Base-by-base conservation (phyloP, 2,329 filamentous ascomycete species). In the Xylaria arbuscula region DNA sequence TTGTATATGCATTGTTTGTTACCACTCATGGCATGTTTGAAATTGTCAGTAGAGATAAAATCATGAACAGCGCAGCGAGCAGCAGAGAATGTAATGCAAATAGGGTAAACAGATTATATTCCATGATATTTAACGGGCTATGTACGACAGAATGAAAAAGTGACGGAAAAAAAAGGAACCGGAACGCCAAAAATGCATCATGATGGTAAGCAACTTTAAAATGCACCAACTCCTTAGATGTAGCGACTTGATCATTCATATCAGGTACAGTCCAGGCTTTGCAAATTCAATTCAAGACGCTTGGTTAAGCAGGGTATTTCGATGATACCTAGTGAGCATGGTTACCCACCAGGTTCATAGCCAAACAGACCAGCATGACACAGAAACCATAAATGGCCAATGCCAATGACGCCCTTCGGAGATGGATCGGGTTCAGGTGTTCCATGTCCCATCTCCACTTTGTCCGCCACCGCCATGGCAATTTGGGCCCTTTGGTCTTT, bases 301-400 rank as follows among this genome's bases (percentile, higher is more conserved):
- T 24, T 50, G 10, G 28, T 28, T 15, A 22, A 40, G 50, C 24
- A 45, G 11, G 28, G 40, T 59, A 59, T 48, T 55, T 48, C 40
- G n/a, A 57, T 40, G 8, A 32, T 55, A 32, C 48, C 72, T 38
- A 93, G 81, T 92, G 88, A 65, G 86, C 85, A 64, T 85, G 87
- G 59, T 88, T 85, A 74, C 96, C 94, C 75, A 97, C 92, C 15
- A 92, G 89, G 78, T 98, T 98, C 77, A 94, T 93, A 51, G 88
- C 83, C 74, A 99, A 81, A 78, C 94, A 98, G 56, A 95, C 90
- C 34, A 93, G 82, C 96, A 99, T 98, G 62, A 99, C 94, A 57
- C 92, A 81, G 9, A 93, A 73, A 22, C 96, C 96, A 77, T 99
- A 99, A 9, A 94, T 84, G 8, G 92, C 91, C 68, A 99, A 83